Conservation (phyloP, 352 stramenopile species). For the Nothophytophthora sp. region DNA sequence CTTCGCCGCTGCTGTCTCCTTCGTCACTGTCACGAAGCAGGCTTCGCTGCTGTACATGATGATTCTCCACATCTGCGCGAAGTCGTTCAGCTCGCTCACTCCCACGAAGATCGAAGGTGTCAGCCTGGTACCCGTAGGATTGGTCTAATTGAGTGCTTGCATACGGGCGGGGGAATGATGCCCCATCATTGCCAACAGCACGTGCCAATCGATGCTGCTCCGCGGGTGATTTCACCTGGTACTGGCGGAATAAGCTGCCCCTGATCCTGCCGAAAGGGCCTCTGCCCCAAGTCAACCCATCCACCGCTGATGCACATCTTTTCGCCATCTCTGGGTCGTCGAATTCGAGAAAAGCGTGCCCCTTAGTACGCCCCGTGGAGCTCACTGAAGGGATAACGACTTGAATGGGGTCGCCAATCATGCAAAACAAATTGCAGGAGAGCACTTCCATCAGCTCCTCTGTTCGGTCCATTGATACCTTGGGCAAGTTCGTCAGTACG, state of each 20-base stretch:
- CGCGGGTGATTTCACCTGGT: conserved; percentile 65
- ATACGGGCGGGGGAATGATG: conserved; percentile 15
- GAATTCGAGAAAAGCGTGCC: conserved; percentile 85
- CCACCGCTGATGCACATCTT: conserved; percentile 51
- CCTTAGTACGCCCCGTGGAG: conserved; percentile 66
- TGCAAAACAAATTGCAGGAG: conserved; percentile 75
- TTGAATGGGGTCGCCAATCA: conserved; percentile 83
- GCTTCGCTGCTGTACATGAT: conserved; percentile 13
- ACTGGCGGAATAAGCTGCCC: conserved; percentile 78
- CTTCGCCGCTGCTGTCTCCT: conserved; percentile 19
- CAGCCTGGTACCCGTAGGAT: conserved; percentile 1
- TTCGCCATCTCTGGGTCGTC: conserved; percentile 66
- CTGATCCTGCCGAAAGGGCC: conserved; percentile 63
- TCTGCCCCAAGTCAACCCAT: conserved; percentile 74
- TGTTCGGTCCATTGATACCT: conserved; percentile 70
- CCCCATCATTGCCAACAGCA: conserved; percentile 5
- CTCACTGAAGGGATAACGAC: conserved; percentile 74
- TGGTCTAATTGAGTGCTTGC: background rate
- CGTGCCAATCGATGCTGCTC: conserved; percentile 7
- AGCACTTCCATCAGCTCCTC: conserved; percentile 78
- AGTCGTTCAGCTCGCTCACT: conserved; percentile 10
- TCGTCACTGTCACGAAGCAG: conserved; percentile 30
- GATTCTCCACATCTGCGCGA: conserved; percentile 1
- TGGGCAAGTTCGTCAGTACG: conserved; percentile 80
- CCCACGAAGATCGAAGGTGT: background rate